phyloP scores from a whole-genome alignment of 1,284 basidiomycete genomes.

The Ceratobasidium sp. region DNA sequence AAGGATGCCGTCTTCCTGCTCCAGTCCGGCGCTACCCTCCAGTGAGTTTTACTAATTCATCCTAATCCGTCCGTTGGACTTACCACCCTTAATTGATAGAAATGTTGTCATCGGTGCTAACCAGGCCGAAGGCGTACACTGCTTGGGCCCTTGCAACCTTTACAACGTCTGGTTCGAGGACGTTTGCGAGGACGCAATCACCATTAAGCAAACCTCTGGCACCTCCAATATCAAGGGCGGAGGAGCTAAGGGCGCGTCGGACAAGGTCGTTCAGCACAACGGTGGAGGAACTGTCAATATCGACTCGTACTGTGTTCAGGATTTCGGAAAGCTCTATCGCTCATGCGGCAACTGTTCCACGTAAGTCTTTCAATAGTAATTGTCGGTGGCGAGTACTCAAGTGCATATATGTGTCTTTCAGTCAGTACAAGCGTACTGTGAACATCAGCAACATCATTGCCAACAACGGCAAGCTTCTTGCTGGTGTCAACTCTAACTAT shows the following conservation, averaged over 20 bases:
- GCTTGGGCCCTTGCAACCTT: slow-evolving; percentile 60
- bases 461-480: not conserved
- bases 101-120: slow-evolving; percentile 61
- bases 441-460: slow-evolving; percentile 22
- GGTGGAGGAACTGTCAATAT: slow-evolving; percentile 46
- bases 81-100: slow-evolving; percentile 50
- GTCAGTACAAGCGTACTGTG: slow-evolving; percentile 36
- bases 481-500: slow-evolving; percentile 46
- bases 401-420: not conserved
- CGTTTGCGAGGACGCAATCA: slow-evolving; percentile 56
- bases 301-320: slow-evolving; percentile 29
- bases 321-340: slow-evolving; percentile 45
- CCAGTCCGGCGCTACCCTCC: slow-evolving; percentile 59
- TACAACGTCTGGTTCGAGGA: slow-evolving; percentile 54
- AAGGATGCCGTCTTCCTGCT: slow-evolving; percentile 38
- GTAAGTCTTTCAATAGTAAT: not conserved
- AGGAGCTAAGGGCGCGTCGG: slow-evolving; percentile 10
- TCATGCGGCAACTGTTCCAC: slow-evolving; percentile 48
- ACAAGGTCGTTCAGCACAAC: slow-evolving; percentile 37
- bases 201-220: slow-evolving; percentile 42
- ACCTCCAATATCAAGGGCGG: too few species aligned
- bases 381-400: too few species aligned
- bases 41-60: slow-evolving; percentile 55
- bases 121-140: slow-evolving; percentile 62
- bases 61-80: slow-evolving; percentile 58